phyloP scores from a whole-genome alignment of 2,329 filamentous ascomycete species.

The Emergomyces orientalis region DNA sequence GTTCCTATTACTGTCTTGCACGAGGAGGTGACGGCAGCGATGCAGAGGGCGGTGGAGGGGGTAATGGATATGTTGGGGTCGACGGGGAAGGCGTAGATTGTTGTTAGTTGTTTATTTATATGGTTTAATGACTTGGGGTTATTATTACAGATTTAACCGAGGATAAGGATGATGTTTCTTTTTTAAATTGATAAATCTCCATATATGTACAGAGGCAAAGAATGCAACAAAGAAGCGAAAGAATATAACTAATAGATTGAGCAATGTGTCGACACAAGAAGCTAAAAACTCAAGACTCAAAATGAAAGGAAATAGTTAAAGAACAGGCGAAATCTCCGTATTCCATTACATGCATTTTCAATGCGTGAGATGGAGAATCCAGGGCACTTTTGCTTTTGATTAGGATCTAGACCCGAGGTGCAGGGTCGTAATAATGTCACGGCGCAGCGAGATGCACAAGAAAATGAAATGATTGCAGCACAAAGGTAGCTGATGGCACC shows the following conservation, averaged over 20 bases:
- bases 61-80: slow-evolving; percentile 46
- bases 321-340: slow-evolving; percentile 10
- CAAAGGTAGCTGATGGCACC: not conserved
- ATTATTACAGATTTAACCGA: no score
- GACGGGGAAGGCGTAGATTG: slow-evolving; percentile 25
- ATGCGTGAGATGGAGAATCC: not conserved
- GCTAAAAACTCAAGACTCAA: not conserved
- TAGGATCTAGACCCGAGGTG: not conserved
- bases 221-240: not conserved
- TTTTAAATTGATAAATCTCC: not conserved
- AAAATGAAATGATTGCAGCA: not conserved
- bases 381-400: not conserved
- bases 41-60: slow-evolving; percentile 48
- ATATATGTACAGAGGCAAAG: slow-evolving; percentile 5
- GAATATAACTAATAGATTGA: not conserved
- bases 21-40: slow-evolving; percentile 46
- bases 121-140: no score
- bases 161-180: not conserved
- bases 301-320: slow-evolving; percentile 9
- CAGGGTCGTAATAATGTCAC: not conserved
- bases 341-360: not conserved
- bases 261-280: slow-evolving; percentile 1
- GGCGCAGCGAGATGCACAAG: not conserved
- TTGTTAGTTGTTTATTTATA: not conserved
- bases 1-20: slow-evolving; percentile 46